Evolutionary conservation across 2,329 filamentous ascomycete species (phyloP), one percentile per base, ranked within the genome.

Genomic region (Cordyceps cateniannulata): DNA sequence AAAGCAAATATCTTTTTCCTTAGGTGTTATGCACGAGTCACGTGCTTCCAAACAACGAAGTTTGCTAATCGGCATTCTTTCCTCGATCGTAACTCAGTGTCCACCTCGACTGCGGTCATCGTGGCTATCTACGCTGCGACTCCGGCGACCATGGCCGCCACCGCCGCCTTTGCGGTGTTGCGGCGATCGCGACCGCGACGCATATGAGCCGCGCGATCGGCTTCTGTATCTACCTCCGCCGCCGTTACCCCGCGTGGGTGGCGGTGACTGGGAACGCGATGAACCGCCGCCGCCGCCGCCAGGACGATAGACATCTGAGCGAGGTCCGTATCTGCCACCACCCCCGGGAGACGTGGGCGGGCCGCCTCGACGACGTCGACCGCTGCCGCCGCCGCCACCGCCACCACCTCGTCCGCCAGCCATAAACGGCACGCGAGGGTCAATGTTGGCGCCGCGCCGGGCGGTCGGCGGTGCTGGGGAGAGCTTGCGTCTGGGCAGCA

Each of bases 401-500:
- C 75, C 73, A 12, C 32, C 32, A 4, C 32, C 32, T 9, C 69
- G 70, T 56, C 72, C 72, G 3, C 74, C 72, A 72, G 66, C 68
- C 8, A 65, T 63, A 52, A 71, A 70, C 20, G 73, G 71, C 44
- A 73, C 64, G 63, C 75, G 67, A 62, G 85, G 78, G 69, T 85
- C 79, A 66, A 85, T 82, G 65, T 83, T 83, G 61, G 81, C 81
- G 62, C 83, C 82, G 54, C 83, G 83, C 55, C 87, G 83, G 56
- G 88, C 85, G 5, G 83, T 83, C 1, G 91, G 91, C 18, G 93
- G 93, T 50, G 89, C 85, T 20, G 85, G 86, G 7, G 90, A 93
- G 69, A 96, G 90, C 67, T 91, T 91, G 68, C 89, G 86, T 54
- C 89, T 85, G 0, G 91, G 91, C 40, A 96, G 80, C 27, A 96